phyloP scores from a whole-genome alignment of 768 basidiomycete species.

The Russula dissimulans region DNA sequence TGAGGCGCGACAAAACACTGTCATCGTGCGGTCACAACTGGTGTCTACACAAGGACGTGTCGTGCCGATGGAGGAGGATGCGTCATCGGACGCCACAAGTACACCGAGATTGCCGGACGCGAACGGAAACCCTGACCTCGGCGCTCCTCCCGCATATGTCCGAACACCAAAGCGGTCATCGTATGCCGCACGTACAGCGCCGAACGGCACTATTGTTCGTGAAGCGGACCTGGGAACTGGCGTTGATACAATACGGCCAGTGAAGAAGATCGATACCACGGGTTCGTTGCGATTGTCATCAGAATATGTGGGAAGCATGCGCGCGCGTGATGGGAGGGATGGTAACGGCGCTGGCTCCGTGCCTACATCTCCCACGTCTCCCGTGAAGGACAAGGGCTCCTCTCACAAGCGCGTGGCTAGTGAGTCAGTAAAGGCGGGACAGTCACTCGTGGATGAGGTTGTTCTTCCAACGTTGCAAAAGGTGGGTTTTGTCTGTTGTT shows the following conservation, averaged over 20 bases:
- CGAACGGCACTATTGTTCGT: constrained; percentile 65
- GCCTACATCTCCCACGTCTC: constrained; percentile 38
- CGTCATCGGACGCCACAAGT: constrained; percentile 32
- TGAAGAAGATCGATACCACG: constrained; percentile 81
- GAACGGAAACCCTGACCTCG: constrained; percentile 31
- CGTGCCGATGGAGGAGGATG: constrained; percentile 36
- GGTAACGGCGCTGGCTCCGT: constrained; percentile 28
- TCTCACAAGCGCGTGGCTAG: constrained; percentile 43
- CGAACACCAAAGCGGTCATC: constrained; percentile 60
- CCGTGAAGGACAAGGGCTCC: constrained; percentile 30
- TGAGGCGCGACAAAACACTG: constrained; percentile 59
- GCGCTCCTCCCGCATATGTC: constrained; percentile 67
- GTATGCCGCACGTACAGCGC: constrained; percentile 63
- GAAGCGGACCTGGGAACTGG: constrained; percentile 84
- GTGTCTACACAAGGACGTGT: constrained; percentile 25
- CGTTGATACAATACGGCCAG: constrained; percentile 83
- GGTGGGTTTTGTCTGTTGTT: constrained; percentile 30
- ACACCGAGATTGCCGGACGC: constrained; percentile 26
- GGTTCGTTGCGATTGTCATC: constrained; percentile 69
- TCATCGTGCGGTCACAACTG: constrained; percentile 47
- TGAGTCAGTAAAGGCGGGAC: constrained; percentile 57
- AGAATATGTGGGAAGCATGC: constrained; percentile 70
- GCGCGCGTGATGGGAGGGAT: constrained; percentile 43
- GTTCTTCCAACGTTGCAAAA: constrained; percentile 70
- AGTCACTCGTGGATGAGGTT: constrained; percentile 69